Conservation (phyloP, 805 yeast genomes). For the Candida parachauliodes region DNA sequence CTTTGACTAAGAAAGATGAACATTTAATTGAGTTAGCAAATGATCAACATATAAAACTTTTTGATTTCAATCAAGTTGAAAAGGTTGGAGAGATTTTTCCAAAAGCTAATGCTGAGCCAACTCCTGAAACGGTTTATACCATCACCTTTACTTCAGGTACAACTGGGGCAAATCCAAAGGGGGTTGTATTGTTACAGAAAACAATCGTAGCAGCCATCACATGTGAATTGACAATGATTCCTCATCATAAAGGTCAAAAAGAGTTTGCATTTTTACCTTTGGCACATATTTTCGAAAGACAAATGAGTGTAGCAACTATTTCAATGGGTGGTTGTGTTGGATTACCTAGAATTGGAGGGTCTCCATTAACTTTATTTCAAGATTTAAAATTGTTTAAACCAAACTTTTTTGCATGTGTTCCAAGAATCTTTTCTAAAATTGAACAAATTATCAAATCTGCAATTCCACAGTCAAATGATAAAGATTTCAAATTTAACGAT, state of each 20-base stretch:
- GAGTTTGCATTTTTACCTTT: slow-evolving; percentile 49
- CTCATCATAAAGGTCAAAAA: slow-evolving; percentile 16
- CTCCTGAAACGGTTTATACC: slow-evolving; percentile 48
- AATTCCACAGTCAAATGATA: slow-evolving; percentile 33
- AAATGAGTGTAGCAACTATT: slow-evolving; percentile 41
- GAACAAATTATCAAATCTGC: slow-evolving; percentile 25
- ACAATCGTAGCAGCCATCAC: slow-evolving; percentile 47
- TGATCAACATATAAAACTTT: slow-evolving; percentile 15
- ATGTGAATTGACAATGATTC: slow-evolving; percentile 29
- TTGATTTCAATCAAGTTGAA: slow-evolving; percentile 31
- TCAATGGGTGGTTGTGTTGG: slow-evolving; percentile 49
- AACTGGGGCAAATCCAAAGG: slow-evolving; percentile 66
- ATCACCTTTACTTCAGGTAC: slow-evolving; percentile 75
- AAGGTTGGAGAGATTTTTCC: slow-evolving; percentile 28
- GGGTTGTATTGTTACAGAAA: slow-evolving; percentile 55
- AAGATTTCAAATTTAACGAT: slow-evolving; percentile 14
- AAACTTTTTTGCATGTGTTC: slow-evolving; percentile 28
- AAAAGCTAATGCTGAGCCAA: slow-evolving; percentile 41
- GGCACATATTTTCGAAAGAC: slow-evolving; percentile 58
- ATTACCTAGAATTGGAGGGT: slow-evolving; percentile 41
- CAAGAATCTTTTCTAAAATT: slow-evolving; percentile 35
- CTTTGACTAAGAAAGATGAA: slow-evolving; percentile 30
- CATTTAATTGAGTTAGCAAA: slow-evolving; percentile 19
- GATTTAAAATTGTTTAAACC: slow-evolving; percentile 29
- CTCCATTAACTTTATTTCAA: slow-evolving; percentile 25